Percentiles rank a stretch among this genome's conserved stretches.
Evolutionary conservation across 2,329 filamentous ascomycete species (phyloP).

Genomic region (Talaromyces atroroseus): DNA sequence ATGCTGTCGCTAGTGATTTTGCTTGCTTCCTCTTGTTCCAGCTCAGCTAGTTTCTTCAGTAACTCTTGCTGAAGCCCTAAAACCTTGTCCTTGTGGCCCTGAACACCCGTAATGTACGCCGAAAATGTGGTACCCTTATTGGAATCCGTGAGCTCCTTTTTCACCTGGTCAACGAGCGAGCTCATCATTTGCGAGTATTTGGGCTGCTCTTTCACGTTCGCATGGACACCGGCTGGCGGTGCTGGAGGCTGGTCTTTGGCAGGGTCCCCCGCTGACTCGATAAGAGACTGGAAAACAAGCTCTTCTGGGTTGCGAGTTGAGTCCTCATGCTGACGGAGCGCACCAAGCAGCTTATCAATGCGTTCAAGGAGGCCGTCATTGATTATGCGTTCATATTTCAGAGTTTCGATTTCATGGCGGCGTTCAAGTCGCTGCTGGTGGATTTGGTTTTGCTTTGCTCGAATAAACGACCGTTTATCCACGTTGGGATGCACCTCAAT

Average conservation of each 20-base stretch:
- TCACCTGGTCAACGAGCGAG: constrained; percentile 90
- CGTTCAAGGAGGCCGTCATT: constrained; percentile 85
- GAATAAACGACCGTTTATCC: constrained; percentile 96
- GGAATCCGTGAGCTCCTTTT: constrained; percentile 69
- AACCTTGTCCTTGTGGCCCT: constrained; percentile 71
- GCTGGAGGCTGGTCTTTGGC: constrained; percentile 69
- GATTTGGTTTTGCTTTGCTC: constrained; percentile 95
- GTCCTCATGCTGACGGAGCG: constrained; percentile 68
- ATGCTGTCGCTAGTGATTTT: constrained; percentile 94
- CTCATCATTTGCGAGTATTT: constrained; percentile 98
- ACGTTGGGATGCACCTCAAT: constrained; percentile 98
- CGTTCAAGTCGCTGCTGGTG: constrained; percentile 84
- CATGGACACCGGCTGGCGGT: constrained; percentile 73
- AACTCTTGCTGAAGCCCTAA: constrained; percentile 71
- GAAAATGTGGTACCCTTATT: constrained; percentile 66
- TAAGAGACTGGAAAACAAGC: constrained; percentile 80
- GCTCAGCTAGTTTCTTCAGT: constrained; percentile 64
- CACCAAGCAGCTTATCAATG: constrained; percentile 70
- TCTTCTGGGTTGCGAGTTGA: constrained; percentile 64
- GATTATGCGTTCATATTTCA: constrained; percentile 84
- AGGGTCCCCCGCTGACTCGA: constrained; percentile 69
- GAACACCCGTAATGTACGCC: constrained; percentile 73
- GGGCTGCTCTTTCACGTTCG: constrained; percentile 66
- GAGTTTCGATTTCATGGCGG: constrained; percentile 79
- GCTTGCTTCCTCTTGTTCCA: constrained; percentile 76